Evolutionary conservation across 2,329 filamentous ascomycete genomes (phyloP), one percentile per base, ranked within the genome.

Genomic region (Aspergillus fructus): DNA sequence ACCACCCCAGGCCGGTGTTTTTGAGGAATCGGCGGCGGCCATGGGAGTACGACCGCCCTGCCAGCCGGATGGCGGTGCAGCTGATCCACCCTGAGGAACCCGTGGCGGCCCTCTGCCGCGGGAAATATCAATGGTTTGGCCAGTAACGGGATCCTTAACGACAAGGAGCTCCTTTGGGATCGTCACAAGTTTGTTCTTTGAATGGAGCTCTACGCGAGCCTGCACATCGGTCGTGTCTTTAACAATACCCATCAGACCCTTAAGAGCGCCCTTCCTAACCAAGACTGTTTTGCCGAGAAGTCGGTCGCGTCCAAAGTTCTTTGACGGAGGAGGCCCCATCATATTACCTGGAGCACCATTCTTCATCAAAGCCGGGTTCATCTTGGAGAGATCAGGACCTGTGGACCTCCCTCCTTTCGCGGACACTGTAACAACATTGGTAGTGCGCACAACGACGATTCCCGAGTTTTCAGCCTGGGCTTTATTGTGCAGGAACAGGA

Each of bases 171-270:
- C 87, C 71, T 96, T 96, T 19, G 87, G 84, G 37, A 97, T 85
- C 7, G 89, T 92, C 60, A 97, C 86, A 15, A 90, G 89, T 80
- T 97, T 97, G 77, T 88, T 91, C 79, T 96, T 96, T 5, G 93
- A 93, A 71, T 97, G 93, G 40, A 99, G 79, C 76, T 99, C 94
- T 42, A 99, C 89, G 62, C 93, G 89, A 30, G 91, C 93, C 68
- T 89, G 86, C 3, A 85, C 85, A 66, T 96, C 93, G 6, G 91
- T 96, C 1, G 93, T 89, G 71, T 97, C 93, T 72, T 96, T 97
- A 66, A 99, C 93, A 64, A 97, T 96, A 66, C 94, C 94, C 42
- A 97, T 80, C 43, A 97, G 82, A 56, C 93, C 93, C 77, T 99
- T 99, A 80, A 93, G 92, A 21, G 89, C 87, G 27, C 94, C 94